Conservation (phyloP, 768 basidiomycete genomes). For the Scleroderma bovista region DNA sequence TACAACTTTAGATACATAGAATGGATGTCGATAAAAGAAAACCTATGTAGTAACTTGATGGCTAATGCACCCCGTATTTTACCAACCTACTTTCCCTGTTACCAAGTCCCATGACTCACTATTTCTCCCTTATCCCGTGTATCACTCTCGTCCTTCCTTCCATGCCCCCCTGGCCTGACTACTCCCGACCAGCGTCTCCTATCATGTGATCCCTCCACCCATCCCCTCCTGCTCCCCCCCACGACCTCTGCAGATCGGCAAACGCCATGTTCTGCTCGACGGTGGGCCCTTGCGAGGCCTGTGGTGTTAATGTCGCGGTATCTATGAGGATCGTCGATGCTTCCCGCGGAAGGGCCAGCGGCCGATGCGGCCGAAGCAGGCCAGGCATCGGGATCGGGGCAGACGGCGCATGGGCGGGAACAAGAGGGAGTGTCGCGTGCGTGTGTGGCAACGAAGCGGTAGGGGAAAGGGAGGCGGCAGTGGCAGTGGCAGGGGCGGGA, state of each 20-base stretch:
- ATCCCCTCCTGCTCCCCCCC: conserved; percentile 7
- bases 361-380: background rate
- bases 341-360: conserved; percentile 12
- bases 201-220: background rate
- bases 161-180: no score
- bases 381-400: background rate
- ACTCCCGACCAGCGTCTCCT: no score
- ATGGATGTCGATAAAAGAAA: no score
- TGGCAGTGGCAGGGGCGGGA: conserved; percentile 13
- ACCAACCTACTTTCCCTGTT: background rate
- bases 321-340: conserved; percentile 35
- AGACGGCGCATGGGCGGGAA: background rate
- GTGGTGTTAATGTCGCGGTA: conserved; percentile 34
- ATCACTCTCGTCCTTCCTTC: no score
- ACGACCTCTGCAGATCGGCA: conserved; percentile 55
- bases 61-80: no score
- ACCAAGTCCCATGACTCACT: background rate
- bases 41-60: no score
- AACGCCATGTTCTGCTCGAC: conserved; percentile 85
- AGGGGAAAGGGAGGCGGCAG: no score
- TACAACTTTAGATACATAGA: no score
- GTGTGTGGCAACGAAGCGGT: conserved; percentile 1
- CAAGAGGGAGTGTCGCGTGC: background rate
- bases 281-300: conserved; percentile 53
- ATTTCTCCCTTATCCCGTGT: background rate